Conservation (phyloP, 2,329 filamentous ascomycete genomes). For the Aspergillus sp. region DNA sequence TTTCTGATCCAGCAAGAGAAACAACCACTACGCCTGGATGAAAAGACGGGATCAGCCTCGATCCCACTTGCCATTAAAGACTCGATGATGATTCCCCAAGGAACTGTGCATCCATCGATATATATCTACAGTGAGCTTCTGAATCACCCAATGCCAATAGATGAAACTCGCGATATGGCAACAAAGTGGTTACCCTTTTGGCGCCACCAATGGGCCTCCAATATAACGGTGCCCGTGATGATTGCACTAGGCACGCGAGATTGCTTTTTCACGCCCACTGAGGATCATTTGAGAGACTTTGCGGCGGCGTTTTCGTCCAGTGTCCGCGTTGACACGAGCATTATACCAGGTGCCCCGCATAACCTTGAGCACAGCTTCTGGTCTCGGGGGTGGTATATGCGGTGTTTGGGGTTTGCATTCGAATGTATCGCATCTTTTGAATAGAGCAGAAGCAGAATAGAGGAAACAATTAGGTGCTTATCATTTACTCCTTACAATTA, state of each 20-base stretch:
- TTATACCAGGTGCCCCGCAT: conserved; percentile 4
- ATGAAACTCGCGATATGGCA: not conserved
- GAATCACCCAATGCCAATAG: not conserved
- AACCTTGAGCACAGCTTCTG: conserved; percentile 5
- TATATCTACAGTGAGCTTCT: not conserved
- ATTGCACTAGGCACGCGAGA: conserved; percentile 1
- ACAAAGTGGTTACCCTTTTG: not conserved
- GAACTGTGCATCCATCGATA: not conserved
- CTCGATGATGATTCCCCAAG: conserved; percentile 1
- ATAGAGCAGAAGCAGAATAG: too few relatives aligned
- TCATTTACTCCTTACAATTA: too few relatives aligned
- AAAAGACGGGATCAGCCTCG: too few relatives aligned
- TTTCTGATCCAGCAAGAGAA: too few relatives aligned
- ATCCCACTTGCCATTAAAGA: not conserved
- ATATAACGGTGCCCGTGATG: conserved; percentile 2
- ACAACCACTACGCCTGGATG: too few relatives aligned
- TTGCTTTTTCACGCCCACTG: not conserved
- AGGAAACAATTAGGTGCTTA: too few relatives aligned
- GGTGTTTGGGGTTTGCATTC: conserved; percentile 7
- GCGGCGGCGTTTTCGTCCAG: conserved; percentile 1
- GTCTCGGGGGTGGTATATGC: conserved; percentile 6
- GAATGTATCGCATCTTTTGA: not conserved
- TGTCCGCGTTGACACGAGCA: conserved; percentile 1
- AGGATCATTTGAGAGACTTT: not conserved
- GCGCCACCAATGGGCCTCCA: conserved; percentile 1